Evolutionary conservation across 352 stramenopile genomes (phyloP), one percentile per base, ranked within the genome.

Genomic region (Chrysophaeum taylorii): DNA sequence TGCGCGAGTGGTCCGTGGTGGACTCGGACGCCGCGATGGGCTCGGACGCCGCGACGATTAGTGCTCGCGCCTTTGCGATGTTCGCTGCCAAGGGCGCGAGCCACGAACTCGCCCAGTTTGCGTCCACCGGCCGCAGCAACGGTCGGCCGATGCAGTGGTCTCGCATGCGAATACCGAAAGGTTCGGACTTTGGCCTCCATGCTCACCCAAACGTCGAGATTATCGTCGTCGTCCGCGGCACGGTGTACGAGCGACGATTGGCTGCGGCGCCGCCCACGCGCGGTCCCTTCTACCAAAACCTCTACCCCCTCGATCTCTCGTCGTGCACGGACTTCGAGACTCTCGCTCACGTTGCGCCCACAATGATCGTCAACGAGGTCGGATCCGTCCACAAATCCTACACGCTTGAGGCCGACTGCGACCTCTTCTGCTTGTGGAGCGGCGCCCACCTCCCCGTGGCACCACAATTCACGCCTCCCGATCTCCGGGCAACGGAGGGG

Each of bases 201-300:
- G 64, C 69, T 25, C 75, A 80, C 69, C 72, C 75, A 33, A 80
- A 78, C 68, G 42, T 80, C 1, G 75, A 80, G 48, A 43, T 76
- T 9, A 62, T 76, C 0, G 76, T 73, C 31, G 72, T 69, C 38
- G 45, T 72, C 2, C 35, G 71, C 15, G 75, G 75, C 39, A 52
- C 68, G 33, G 41, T 80, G 12, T 67, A 78, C 62, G 75, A 80
- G 70, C 60, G 69, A 37, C 73, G 75, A 0, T 53, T 77, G 53
- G 37, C 5, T 33, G 33, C 33, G 16, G 23, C 15, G n/a, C 15
- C 50, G 50, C 14, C 50, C 7, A 21, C 31, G 31, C 7, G 5
- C 5, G 52, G 33, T 2, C 52, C 52, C 12, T 63, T 63, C 52
- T 7, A 14, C 52, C 27, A 35, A 12, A 31, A 31, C 52, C 27